Conservation (phyloP, 1,284 basidiomycete genomes). For the Heterobasidion annosum region DNA sequence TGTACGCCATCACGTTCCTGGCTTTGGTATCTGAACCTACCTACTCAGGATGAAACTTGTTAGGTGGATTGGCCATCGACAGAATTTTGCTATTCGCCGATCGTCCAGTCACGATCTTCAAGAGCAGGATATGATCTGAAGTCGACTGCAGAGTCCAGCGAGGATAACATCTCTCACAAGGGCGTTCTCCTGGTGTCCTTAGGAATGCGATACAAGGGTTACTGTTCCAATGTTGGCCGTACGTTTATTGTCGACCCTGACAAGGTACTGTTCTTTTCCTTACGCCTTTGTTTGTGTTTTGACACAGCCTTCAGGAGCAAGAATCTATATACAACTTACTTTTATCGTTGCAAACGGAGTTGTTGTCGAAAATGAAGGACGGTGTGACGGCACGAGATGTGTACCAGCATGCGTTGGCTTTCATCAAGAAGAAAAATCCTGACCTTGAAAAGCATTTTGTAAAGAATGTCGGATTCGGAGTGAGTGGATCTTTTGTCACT, state of each 20-base stretch:
- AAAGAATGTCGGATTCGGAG: constrained; percentile 89
- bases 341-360: constrained; percentile 71
- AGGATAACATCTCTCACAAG: constrained; percentile 80
- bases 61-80: constrained; percentile 83
- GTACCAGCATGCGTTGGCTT: constrained; percentile 71
- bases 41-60: neutral
- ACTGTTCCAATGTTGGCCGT: constrained; percentile 86
- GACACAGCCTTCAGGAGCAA: constrained; percentile 57
- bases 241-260: constrained; percentile 95
- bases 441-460: constrained; percentile 80
- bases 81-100: constrained; percentile 93
- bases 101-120: constrained; percentile 88
- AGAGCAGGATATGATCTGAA: constrained; percentile 81
- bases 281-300: constrained; percentile 2
- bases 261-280: constrained; percentile 40
- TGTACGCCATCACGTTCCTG: constrained; percentile 31
- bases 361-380: constrained; percentile 75
- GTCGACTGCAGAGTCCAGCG: constrained; percentile 79
- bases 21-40: neutral
- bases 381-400: constrained; percentile 74
- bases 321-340: constrained; percentile 80
- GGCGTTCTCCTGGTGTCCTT: constrained; percentile 87
- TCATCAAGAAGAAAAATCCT: constrained; percentile 70
- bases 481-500: constrained; percentile 26
- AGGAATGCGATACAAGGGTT: constrained; percentile 89